These are phyloP conservation scores for Blastocystis hominis DNA, from an alignment of 352 stramenopile genomes.

Conservation along the genomic window DNA sequence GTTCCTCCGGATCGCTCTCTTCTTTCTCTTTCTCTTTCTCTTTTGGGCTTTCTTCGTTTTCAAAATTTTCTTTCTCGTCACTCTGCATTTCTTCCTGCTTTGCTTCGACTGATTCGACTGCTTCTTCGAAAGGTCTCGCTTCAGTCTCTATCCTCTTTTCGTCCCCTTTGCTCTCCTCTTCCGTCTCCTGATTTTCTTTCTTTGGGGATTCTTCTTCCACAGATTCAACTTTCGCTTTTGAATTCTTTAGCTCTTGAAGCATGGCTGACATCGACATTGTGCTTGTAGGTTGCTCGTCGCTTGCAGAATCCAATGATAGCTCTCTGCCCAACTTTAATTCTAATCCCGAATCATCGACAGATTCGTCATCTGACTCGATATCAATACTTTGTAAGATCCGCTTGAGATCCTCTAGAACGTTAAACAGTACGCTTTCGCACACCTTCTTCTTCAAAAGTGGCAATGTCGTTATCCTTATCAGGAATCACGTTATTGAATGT, in stretches of 20 bases:
- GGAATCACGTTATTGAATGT: neutral
- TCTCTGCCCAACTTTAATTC: neutral
- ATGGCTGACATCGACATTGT: neutral
- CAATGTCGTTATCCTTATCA: neutral
- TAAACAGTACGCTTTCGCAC: neutral
- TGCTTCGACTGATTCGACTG: too few species aligned
- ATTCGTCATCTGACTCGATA: neutral
- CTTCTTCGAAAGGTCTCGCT: too few species aligned
- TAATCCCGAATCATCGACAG: neutral
- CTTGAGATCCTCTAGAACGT: neutral
- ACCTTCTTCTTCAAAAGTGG: neutral
- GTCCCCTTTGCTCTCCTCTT: too few species aligned
- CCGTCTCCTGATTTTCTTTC: too few species aligned
- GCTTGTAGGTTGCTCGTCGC: neutral
- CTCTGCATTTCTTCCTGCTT: too few species aligned
- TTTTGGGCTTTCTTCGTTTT: too few species aligned
- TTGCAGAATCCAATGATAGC: neutral
- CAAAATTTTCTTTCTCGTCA: too few species aligned
- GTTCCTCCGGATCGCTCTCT: neutral
- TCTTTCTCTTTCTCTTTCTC: neutral
- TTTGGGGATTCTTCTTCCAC: neutral
- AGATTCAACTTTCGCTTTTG: neutral
- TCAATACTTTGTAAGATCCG: slow-evolving; percentile 2
- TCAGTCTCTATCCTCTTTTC: too few species aligned
- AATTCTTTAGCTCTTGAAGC: neutral